A percentile compares a stretch with the other conserved stretches of the same genome.
Evolutionary conservation across 306 rosid species (phyloP).

Genomic region (Aeschynomene evenia): DNA sequence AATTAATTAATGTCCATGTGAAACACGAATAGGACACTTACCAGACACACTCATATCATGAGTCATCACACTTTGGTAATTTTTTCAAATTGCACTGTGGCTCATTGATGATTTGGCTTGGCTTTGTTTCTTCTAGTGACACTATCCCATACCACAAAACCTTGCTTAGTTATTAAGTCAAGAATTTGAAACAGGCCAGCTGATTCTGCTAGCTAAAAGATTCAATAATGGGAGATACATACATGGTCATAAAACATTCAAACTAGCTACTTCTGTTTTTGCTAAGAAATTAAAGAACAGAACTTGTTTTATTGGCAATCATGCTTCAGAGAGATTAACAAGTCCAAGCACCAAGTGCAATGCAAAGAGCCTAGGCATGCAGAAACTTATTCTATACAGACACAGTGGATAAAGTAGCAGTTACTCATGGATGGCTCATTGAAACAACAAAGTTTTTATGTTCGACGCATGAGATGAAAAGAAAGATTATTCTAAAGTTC

Average conservation of each 20-base stretch:
- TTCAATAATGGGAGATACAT: not conserved
- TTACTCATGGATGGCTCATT: not conserved
- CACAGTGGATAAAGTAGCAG: not conserved
- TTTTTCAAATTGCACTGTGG: too few species aligned
- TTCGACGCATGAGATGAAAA: constrained; percentile 7
- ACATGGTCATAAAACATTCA: not conserved
- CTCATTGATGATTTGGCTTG: too few species aligned
- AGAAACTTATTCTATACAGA: not conserved
- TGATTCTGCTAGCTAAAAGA: not conserved
- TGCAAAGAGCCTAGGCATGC: not conserved
- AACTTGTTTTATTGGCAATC: not conserved
- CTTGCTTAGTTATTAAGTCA: not conserved
- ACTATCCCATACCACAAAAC: not conserved
- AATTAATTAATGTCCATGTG: too few species aligned
- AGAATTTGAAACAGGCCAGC: not conserved
- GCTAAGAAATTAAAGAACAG: not conserved
- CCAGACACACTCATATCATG: too few species aligned
- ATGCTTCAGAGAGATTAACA: constrained; percentile 4
- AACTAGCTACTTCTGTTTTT: not conserved
- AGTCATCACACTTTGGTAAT: not conserved
- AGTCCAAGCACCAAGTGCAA: constrained; percentile 11
- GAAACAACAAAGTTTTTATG: not conserved
- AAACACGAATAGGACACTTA: too few species aligned
- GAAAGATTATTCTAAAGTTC: constrained; percentile 20
- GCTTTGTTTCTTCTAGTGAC: too few species aligned